phyloP scores from a whole-genome alignment of 805 yeast genomes.

The Cyberlindnera nakhonratchasimensis region DNA sequence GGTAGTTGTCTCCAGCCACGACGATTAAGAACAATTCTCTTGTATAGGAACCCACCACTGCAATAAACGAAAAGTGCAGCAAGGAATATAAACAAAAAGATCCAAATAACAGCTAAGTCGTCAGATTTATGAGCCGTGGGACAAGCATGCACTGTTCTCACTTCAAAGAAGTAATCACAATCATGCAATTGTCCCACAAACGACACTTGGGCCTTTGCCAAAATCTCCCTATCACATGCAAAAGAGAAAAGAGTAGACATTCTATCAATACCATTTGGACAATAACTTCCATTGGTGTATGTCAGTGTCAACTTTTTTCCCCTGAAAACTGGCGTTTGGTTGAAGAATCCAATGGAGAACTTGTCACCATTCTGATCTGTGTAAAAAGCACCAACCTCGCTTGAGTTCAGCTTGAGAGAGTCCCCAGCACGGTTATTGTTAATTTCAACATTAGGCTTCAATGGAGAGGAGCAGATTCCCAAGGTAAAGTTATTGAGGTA shows the following conservation, averaged over 20 bases:
- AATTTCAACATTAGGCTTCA: conserved; percentile 28
- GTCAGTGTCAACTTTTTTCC: conserved; percentile 70
- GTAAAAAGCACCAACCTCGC: conserved; percentile 56
- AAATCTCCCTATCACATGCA: conserved; percentile 74
- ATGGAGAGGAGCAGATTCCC: conserved; percentile 65
- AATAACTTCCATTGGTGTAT: conserved; percentile 65
- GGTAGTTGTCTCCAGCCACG: conserved; percentile 37
- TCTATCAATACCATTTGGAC: conserved; percentile 52
- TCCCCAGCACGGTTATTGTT: conserved; percentile 20
- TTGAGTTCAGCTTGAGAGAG: conserved; percentile 32
- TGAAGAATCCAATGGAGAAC: conserved; percentile 58
- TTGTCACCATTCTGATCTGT: conserved; percentile 41
- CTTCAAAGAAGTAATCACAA: conserved; percentile 82
- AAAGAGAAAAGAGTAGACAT: conserved; percentile 68
- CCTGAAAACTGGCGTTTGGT: conserved; percentile 59
- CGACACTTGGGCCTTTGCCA: conserved; percentile 59
- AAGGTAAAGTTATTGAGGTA: conserved; percentile 69
- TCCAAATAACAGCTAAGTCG: conserved; percentile 61
- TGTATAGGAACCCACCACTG: conserved; percentile 39
- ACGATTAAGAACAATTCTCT: conserved; percentile 33
- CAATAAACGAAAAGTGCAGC: conserved; percentile 41
- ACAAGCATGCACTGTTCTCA: conserved; percentile 81
- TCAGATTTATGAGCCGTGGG: conserved; percentile 70
- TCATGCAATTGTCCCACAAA: conserved; percentile 71
- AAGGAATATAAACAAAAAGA: conserved; percentile 50